A percentile compares a stretch with the other conserved stretches of the same genome.
Conservation (phyloP, 2,329 filamentous ascomycete species). For the Sporothrix pseudoabietina region DNA sequence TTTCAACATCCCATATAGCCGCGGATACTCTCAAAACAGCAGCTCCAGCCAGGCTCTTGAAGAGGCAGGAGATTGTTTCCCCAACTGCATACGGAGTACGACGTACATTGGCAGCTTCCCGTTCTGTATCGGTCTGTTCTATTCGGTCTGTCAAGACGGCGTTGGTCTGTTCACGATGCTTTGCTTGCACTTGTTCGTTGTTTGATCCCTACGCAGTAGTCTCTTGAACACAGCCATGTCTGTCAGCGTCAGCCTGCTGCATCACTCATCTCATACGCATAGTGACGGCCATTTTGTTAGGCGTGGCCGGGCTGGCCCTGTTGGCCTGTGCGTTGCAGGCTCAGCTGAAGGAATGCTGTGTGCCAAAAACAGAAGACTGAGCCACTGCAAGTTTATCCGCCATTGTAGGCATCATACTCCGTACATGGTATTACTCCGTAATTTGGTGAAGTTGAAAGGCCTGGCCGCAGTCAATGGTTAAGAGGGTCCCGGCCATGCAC, state of each 20-base stretch:
- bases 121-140: constrained; percentile 1
- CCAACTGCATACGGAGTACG: too few relatives aligned
- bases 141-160: too few relatives aligned
- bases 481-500: not conserved
- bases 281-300: not conserved
- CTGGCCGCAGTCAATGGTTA: too few relatives aligned
- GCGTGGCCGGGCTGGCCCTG: not conserved
- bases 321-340: constrained; percentile 9
- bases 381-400: not conserved
- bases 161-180: not conserved
- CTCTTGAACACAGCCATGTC: constrained; percentile 9
- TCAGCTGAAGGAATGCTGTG: not conserved
- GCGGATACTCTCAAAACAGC: not conserved
- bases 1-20: not conserved
- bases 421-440: too few relatives aligned
- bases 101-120: constrained; percentile 4
- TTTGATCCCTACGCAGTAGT: not conserved
- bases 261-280: not conserved
- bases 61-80: not conserved
- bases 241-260: constrained; percentile 22
- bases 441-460: too few relatives aligned
- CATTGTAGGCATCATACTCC: too few relatives aligned
- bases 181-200: not conserved
- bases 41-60: not conserved
- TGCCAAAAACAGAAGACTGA: constrained; percentile 11